Conservation (phyloP, 139 green algal genomes). For the Tetradesmus obliquus region DNA sequence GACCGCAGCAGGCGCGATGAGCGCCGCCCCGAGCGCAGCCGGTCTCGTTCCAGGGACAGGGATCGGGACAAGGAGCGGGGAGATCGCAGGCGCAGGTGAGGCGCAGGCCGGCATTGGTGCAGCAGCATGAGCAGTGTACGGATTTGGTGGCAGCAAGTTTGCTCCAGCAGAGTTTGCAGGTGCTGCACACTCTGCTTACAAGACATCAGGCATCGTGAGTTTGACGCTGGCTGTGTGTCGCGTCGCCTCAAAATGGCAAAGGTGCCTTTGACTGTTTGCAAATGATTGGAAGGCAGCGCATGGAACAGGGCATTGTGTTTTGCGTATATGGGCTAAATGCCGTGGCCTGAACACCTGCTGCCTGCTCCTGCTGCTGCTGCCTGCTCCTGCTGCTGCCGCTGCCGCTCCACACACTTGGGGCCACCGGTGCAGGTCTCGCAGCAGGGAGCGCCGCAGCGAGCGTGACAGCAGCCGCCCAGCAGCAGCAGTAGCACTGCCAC, state of each 20-base stretch:
- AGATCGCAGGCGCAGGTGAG: neutral
- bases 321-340: no score
- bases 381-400: neutral
- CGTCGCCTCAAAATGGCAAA: no score
- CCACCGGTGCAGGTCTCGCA: neutral
- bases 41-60: neutral
- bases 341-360: no score
- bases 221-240: no score
- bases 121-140: neutral
- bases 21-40: conserved; percentile 11
- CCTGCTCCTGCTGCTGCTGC: neutral
- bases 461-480: neutral
- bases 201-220: no score
- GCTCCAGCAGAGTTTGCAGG: no score
- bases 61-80: conserved; percentile 17
- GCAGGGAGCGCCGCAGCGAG: neutral
- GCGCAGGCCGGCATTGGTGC: neutral
- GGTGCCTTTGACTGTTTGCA: no score
- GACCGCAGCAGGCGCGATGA: neutral
- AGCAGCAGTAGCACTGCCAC: neutral
- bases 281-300: no score
- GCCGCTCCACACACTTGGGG: neutral
- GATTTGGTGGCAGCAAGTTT: no score
- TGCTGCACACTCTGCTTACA: no score
- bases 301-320: no score